Conservation (phyloP, 2,329 filamentous ascomycete species). For the Aspergillus intermedius region DNA sequence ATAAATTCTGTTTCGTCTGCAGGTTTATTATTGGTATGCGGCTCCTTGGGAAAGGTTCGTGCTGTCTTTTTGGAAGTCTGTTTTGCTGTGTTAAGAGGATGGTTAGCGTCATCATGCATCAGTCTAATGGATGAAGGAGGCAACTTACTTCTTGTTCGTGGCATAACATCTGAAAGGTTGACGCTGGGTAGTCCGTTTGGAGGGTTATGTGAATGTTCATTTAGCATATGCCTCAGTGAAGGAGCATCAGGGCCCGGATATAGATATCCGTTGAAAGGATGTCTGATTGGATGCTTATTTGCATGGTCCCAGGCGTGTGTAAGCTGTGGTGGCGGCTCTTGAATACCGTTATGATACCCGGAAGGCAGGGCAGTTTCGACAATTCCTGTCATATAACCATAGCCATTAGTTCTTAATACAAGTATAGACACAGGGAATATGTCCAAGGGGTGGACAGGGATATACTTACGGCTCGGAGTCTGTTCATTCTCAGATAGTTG, state of each 20-base stretch:
- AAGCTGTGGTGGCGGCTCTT: too few species aligned
- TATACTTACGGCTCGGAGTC: not conserved
- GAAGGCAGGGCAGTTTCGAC: too few species aligned
- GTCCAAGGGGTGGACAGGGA: too few species aligned
- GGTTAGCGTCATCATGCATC: not conserved
- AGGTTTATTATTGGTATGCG: not conserved
- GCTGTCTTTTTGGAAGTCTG: not conserved
- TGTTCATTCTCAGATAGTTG: not conserved
- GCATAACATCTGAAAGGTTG: not conserved
- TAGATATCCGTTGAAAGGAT: too few species aligned
- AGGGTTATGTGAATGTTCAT: not conserved
- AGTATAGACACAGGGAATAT: too few species aligned
- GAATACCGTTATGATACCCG: too few species aligned
- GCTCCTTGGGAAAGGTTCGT: not conserved
- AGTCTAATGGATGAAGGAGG: not conserved
- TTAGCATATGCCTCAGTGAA: too few species aligned
- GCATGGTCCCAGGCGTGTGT: too few species aligned
- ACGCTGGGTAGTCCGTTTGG: not conserved
- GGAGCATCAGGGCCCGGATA: too few species aligned
- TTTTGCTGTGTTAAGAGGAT: not conserved
- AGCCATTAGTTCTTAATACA: too few species aligned
- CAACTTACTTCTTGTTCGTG: not conserved
- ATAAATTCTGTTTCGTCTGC: not conserved
- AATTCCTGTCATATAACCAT: too few species aligned
- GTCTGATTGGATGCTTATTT: too few species aligned